These are phyloP conservation scores for Debaryomyces fabryi DNA, from an alignment of 1,139 yeast genomes.

Conservation along the genomic window DNA sequence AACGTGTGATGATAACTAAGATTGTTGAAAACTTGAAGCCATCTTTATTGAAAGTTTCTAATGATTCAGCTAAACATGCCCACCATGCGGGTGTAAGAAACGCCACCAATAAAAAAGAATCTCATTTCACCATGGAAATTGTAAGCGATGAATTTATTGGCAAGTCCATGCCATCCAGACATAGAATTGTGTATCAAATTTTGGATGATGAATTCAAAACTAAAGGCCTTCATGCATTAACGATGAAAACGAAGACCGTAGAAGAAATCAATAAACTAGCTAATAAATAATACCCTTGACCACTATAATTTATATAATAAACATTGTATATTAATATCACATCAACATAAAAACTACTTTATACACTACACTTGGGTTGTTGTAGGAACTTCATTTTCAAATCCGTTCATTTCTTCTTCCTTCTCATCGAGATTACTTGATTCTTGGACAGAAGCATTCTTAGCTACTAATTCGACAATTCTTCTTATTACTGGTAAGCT, in stretches of 20 bases:
- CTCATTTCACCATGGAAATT: constrained; percentile 77
- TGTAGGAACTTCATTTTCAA: constrained; percentile 6
- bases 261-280: constrained; percentile 50
- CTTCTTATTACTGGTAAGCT: constrained; percentile 87
- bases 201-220: constrained; percentile 71
- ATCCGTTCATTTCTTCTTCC: constrained; percentile 15
- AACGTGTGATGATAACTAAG: constrained; percentile 50
- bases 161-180: constrained; percentile 71
- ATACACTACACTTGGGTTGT: constrained; percentile 1
- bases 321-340: constrained; percentile 8
- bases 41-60: constrained; percentile 55
- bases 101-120: constrained; percentile 73
- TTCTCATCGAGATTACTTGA: constrained; percentile 17
- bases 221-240: constrained; percentile 87
- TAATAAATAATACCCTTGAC: background rate
- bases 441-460: constrained; percentile 62
- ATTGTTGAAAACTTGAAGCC: constrained; percentile 53
- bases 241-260: constrained; percentile 79
- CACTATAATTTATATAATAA: constrained; percentile 7
- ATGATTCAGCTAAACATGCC: constrained; percentile 88
- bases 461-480: constrained; percentile 87
- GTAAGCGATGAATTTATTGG: constrained; percentile 75
- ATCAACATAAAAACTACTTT: constrained; percentile 4
- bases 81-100: constrained; percentile 86
- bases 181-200: constrained; percentile 70